Evolutionary conservation across 768 basidiomycete species (phyloP).

Genomic region (Erythrobasidium yunnanense): DNA sequence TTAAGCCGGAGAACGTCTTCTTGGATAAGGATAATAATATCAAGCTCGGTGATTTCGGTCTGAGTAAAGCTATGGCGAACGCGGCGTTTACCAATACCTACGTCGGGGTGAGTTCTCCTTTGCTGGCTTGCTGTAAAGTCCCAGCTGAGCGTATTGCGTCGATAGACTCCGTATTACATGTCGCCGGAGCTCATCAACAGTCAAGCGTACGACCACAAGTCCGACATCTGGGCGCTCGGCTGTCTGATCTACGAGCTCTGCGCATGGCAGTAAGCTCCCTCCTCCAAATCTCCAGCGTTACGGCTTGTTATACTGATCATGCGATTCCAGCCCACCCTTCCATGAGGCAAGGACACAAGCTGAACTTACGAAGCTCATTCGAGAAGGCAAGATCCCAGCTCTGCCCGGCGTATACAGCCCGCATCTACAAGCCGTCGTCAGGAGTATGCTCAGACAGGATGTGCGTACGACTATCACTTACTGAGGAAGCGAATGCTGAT

Average conservation of each 20-base stretch:
- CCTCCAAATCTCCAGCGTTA: neutral
- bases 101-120: constrained; percentile 59
- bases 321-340: constrained; percentile 58
- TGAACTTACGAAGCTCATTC: constrained; percentile 69
- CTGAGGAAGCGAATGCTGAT: neutral
- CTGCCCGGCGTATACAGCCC: constrained; percentile 73
- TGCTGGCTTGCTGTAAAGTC: neutral
- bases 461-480: constrained; percentile 46
- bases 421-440: constrained; percentile 60
- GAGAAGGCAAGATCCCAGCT: constrained; percentile 78
- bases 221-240: constrained; percentile 96
- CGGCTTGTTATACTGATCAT: neutral
- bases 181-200: constrained; percentile 97
- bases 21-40: constrained; percentile 71
- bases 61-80: constrained; percentile 80
- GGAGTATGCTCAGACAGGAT: constrained; percentile 74
- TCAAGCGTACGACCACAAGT: constrained; percentile 92
- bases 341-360: constrained; percentile 82
- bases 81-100: constrained; percentile 90
- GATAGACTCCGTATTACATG: constrained; percentile 99
- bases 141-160: neutral
- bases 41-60: constrained; percentile 92
- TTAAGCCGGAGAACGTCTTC: constrained; percentile 99
- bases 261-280: constrained; percentile 53
- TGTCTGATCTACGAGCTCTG: constrained; percentile 95